These are phyloP conservation scores for Anthracocystis setariae DNA, from an alignment of 1,284 basidiomycete species.

Conservation along the genomic window DNA sequence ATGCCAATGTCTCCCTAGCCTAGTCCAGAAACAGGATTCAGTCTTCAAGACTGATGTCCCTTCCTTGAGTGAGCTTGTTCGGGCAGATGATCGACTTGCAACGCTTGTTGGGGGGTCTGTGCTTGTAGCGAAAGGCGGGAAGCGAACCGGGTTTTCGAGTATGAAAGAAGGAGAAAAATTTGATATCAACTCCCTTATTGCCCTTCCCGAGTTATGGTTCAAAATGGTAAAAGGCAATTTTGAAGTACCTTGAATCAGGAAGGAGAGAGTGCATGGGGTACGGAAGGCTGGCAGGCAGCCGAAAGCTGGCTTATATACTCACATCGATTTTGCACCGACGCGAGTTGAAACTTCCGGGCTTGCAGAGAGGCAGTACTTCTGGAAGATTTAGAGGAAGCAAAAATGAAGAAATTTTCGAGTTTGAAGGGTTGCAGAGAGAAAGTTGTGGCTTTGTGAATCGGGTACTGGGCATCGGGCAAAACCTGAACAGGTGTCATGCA, in stretches of 20 bases:
- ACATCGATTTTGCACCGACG: slow-evolving; percentile 3
- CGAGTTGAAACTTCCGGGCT: slow-evolving; percentile 4
- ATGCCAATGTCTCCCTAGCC: background rate
- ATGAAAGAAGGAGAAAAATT: slow-evolving; percentile 46
- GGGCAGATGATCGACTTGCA: background rate
- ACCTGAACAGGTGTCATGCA: slow-evolving; percentile 1
- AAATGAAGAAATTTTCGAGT: slow-evolving; percentile 16
- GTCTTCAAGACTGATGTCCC: slow-evolving; percentile 25
- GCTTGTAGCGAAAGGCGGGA: slow-evolving; percentile 23
- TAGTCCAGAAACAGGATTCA: slow-evolving; percentile 5
- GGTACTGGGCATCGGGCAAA: background rate
- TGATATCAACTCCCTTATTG: slow-evolving; percentile 46
- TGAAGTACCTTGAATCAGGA: slow-evolving; percentile 55
- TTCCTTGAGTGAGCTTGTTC: background rate
- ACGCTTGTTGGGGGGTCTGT: background rate
- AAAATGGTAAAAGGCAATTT: slow-evolving; percentile 60
- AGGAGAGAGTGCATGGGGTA: slow-evolving; percentile 46
- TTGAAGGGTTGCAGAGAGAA: slow-evolving; percentile 18
- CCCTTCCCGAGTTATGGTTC: slow-evolving; percentile 56
- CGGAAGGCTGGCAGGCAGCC: background rate
- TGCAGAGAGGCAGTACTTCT: background rate
- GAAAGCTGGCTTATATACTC: slow-evolving; percentile 19
- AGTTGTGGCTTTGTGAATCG: background rate
- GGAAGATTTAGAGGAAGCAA: background rate
- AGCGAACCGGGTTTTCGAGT: slow-evolving; percentile 14